Evolutionary conservation across 441 rosid species (phyloP), one percentile per base, ranked within the genome.

Genomic region (Jatropha multifida): DNA sequence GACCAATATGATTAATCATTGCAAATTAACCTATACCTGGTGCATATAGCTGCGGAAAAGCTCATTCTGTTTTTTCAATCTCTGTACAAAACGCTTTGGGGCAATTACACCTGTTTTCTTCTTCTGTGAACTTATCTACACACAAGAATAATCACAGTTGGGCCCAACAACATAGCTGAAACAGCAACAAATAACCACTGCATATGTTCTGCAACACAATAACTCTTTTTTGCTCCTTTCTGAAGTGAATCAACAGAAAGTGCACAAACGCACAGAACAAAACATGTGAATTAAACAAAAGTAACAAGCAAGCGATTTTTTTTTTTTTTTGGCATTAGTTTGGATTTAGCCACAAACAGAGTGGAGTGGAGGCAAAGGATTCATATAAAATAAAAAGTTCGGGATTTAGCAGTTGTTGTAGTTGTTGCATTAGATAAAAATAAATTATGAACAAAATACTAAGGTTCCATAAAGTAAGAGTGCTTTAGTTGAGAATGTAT

Each of bases 101-200:
- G 99, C 92, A 90, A 94, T 91, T 69, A 96, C 97, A 73, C 99
- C 97, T 0, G 99, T 96, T 85, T 94, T 96, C 91, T 96, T 96
- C 92, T 96, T 96, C 86, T 96, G 97, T 46, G 91, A 90, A 83
- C 96, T 91, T 91, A 96, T 96, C 98, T 96, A 76, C 63, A 81
- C 42, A 73, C 62, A 65, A 14, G 54, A 76, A 85, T 13, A 60
- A 73, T 20, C 60, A 82, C 37, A 62, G 60, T 67, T 73, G 65
- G 75, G 54, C 68, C 66, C 76, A 37, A 74, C 65, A 74, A 10
- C 40, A 44, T 51, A 56, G 68, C 69, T 44, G n/a, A 66, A 75
- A 64, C 38, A 69, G 73, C 55, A 63, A 56, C 37, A 83, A 14
- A 42, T 51, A 58, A 65, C 49, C 65, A 20, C n/a, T 72, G 64